Evolutionary conservation across 2,329 filamentous ascomycete species (phyloP).

Genomic region (Pseudocercospora fijiensis): DNA sequence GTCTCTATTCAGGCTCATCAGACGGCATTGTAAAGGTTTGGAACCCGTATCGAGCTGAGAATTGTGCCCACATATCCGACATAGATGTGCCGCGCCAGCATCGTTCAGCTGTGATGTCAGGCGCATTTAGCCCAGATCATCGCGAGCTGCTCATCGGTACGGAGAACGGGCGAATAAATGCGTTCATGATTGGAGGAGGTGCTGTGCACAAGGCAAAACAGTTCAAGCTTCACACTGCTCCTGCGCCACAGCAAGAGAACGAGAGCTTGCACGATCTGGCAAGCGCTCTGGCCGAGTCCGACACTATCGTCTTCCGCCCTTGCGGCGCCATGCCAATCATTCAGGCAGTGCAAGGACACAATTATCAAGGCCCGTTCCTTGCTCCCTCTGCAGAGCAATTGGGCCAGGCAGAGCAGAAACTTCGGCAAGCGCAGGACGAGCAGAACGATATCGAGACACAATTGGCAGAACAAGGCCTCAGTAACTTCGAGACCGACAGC

Average conservation of each 20-base stretch:
- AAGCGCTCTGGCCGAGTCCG: slow-evolving; percentile 34
- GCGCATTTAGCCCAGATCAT: slow-evolving; percentile 56
- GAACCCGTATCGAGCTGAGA: slow-evolving; percentile 55
- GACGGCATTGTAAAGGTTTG: slow-evolving; percentile 61
- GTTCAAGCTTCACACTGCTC: slow-evolving; percentile 30
- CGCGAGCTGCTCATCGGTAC: slow-evolving; percentile 59
- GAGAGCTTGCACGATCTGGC: slow-evolving; percentile 27
- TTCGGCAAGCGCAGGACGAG: slow-evolving; percentile 28
- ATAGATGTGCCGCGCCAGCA: slow-evolving; percentile 44
- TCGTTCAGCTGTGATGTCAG: slow-evolving; percentile 58
- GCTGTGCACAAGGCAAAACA: slow-evolving; percentile 13
- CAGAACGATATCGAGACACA: slow-evolving; percentile 10
- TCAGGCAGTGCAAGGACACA: slow-evolving; percentile 48
- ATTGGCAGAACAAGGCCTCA: slow-evolving; percentile 1
- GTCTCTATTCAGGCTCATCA: slow-evolving; percentile 60
- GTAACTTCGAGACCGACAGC: background rate
- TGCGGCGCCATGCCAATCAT: slow-evolving; percentile 46
- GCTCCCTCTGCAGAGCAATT: slow-evolving; percentile 27
- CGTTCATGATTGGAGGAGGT: slow-evolving; percentile 47
- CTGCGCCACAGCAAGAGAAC: slow-evolving; percentile 5
- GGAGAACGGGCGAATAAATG: slow-evolving; percentile 54
- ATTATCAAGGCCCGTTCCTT: slow-evolving; percentile 44
- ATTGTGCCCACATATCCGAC: slow-evolving; percentile 55
- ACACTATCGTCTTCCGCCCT: slow-evolving; percentile 39
- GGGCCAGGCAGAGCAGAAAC: slow-evolving; percentile 29